Evolutionary conservation across 2,329 filamentous ascomycete species (phyloP), one percentile per base, ranked within the genome.

Genomic region (Phyllosticta paracitricarpa): DNA sequence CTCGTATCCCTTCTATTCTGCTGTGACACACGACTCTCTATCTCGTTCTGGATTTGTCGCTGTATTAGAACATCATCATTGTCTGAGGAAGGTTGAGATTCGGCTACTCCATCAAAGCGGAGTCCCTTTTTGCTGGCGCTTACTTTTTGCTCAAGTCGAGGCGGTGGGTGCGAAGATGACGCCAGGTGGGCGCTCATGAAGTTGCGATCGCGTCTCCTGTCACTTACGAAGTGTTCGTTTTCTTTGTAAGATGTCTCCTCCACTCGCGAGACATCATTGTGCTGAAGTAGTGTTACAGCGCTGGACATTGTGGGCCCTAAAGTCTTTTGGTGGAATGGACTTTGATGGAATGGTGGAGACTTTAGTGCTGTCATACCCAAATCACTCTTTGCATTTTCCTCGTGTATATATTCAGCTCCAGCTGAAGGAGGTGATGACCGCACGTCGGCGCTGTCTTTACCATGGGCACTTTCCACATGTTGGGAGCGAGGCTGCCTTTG

Each of bases 31-130:
- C 55, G 51, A 14, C 25, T 25, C 4, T 28, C 14, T 8, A 61
- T 61, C n/a, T 62, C 61, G 9, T 56, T 53, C 14, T 51, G 52
- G 17, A 62, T 55, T 51, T 62, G 61, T 19, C 54, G 51, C 26
- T 56, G 30, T 30, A 51, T 30, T 9, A 56, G 26, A 4, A n/a
- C 40, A 14, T 58, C 52, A 2, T 62, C 61, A 22, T 56, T 26
- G 12, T 58, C 57, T 26, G 61, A 52, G 6, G 28, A 14, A 4
- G 48, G 33, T 7, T 33, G 28, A 30, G 30, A 48, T n/a, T 59
- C 57, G 33, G 54, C 58, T n/a, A 48, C 35, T 19, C 58, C 58
- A 19, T 61, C 58, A 10, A 56, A 52, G 6, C 53, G 26, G 12
- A 26, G 10, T 10, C 28, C 40, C n/a, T 2, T 26, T 56, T n/a